Conservation (phyloP, 2,329 filamentous ascomycete genomes). For the Aspergillus jensenii region DNA sequence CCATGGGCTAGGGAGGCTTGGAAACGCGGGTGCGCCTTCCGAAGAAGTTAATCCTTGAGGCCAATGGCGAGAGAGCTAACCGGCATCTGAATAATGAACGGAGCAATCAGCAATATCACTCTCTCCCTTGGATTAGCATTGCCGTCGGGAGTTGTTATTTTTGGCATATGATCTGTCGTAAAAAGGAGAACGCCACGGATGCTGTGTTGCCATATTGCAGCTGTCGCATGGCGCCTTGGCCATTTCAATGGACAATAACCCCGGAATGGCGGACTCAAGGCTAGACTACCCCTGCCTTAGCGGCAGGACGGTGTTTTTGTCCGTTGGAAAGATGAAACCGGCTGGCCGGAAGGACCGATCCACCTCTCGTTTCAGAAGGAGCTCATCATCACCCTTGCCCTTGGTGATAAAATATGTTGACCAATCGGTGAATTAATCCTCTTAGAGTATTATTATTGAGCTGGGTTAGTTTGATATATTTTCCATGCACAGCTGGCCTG, state of each 20-base stretch:
- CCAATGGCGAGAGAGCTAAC: neutral
- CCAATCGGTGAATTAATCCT: neutral
- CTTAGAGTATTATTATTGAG: neutral
- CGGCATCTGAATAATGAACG: neutral
- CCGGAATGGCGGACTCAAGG: conserved; percentile 1
- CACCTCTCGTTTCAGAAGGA: conserved; percentile 10
- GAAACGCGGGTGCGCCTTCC: neutral
- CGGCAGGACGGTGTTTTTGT: conserved; percentile 10
- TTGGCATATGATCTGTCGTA: conserved; percentile 1
- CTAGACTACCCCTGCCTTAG: conserved; percentile 21
- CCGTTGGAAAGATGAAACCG: conserved; percentile 22
- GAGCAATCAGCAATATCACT: neutral
- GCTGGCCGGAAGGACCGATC: conserved; percentile 16
- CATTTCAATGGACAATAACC: neutral
- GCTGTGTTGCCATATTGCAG: neutral
- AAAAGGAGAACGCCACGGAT: neutral
- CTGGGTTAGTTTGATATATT: neutral
- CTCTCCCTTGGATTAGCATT: neutral
- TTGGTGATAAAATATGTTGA: neutral
- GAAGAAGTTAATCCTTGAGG: neutral
- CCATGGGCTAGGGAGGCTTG: neutral
- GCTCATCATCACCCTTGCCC: neutral
- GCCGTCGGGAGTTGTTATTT: neutral
- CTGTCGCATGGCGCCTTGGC: too few species aligned
- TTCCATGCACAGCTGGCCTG: too few species aligned